Percentiles rank a stretch among this genome's conserved stretches.
Conservation (phyloP, 177 flowering plant genomes). For the Tripterygium wilfordii region DNA sequence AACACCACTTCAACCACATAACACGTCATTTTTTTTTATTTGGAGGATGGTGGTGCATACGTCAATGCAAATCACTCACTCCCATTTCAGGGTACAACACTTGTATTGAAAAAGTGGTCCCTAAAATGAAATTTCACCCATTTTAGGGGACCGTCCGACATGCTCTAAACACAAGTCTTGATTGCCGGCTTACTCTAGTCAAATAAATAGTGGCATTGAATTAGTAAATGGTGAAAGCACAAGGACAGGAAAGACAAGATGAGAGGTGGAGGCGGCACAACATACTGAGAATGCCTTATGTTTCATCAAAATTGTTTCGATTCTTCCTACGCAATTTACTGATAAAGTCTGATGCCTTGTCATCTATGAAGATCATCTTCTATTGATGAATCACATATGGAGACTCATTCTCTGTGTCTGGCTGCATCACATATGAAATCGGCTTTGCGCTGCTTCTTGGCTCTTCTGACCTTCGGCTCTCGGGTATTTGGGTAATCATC, state of each 20-base stretch:
- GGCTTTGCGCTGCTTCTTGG: constrained; percentile 13
- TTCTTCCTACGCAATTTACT: constrained; percentile 26
- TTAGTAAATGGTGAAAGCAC: neutral
- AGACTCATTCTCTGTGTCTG: constrained; percentile 9
- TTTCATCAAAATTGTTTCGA: constrained; percentile 1
- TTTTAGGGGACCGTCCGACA: too few species aligned
- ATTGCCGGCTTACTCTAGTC: neutral
- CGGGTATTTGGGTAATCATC: constrained; percentile 3
- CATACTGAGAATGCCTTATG: constrained; percentile 5
- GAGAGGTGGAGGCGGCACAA: constrained; percentile 19
- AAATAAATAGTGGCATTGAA: neutral
- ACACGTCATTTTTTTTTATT: too few species aligned
- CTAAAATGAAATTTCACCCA: too few species aligned
- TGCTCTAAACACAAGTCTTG: too few species aligned
- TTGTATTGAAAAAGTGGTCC: too few species aligned
- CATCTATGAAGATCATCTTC: constrained; percentile 14
- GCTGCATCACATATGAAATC: constrained; percentile 11
- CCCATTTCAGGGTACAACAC: too few species aligned
- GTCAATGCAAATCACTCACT: too few species aligned
- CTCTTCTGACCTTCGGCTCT: constrained; percentile 17
- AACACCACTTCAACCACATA: too few species aligned
- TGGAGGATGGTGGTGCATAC: too few species aligned
- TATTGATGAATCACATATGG: constrained; percentile 10
- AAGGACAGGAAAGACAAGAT: neutral
- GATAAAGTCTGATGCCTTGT: constrained; percentile 21